Evolutionary conservation across 345 rosid genomes (phyloP).

Genomic region (Murraya paniculata): DNA sequence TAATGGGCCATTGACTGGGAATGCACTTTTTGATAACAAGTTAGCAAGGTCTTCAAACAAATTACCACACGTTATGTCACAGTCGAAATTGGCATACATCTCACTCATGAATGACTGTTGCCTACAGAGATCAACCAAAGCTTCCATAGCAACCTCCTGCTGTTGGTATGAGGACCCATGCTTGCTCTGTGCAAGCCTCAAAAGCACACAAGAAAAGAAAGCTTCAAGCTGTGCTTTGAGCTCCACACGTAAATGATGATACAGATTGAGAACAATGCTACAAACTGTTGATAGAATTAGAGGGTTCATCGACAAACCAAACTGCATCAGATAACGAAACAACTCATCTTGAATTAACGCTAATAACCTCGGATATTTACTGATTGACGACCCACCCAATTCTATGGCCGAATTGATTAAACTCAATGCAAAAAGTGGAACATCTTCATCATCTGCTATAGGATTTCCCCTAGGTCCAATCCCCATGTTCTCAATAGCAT

Average conservation of each 20-base stretch:
- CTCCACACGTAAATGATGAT: conserved; percentile 57
- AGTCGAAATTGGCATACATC: conserved; percentile 71
- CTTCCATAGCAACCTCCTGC: conserved; percentile 85
- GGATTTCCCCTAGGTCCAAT: conserved; percentile 55
- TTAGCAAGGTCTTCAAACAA: conserved; percentile 67
- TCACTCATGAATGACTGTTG: conserved; percentile 62
- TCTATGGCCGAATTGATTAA: conserved; percentile 70
- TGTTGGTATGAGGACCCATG: conserved; percentile 73
- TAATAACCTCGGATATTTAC: conserved; percentile 54
- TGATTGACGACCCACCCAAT: conserved; percentile 54
- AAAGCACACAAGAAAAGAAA: conserved; percentile 68
- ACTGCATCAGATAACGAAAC: conserved; percentile 68
- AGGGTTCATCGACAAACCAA: conserved; percentile 78
- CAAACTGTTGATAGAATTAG: conserved; percentile 75
- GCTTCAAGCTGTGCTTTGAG: conserved; percentile 74
- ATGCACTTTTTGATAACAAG: conserved; percentile 64
- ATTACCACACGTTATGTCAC: conserved; percentile 67
- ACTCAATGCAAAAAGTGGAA: conserved; percentile 73
- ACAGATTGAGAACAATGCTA: conserved; percentile 69
- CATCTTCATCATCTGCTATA: conserved; percentile 74
- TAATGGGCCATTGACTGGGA: conserved; percentile 69
- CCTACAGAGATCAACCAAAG: conserved; percentile 70
- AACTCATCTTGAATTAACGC: conserved; percentile 63
- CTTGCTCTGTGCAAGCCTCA: conserved; percentile 63
- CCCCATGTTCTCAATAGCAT: conserved; percentile 49